Conservation (phyloP, 192 early-diverging fungal species). For the Coemansia sp. region DNA sequence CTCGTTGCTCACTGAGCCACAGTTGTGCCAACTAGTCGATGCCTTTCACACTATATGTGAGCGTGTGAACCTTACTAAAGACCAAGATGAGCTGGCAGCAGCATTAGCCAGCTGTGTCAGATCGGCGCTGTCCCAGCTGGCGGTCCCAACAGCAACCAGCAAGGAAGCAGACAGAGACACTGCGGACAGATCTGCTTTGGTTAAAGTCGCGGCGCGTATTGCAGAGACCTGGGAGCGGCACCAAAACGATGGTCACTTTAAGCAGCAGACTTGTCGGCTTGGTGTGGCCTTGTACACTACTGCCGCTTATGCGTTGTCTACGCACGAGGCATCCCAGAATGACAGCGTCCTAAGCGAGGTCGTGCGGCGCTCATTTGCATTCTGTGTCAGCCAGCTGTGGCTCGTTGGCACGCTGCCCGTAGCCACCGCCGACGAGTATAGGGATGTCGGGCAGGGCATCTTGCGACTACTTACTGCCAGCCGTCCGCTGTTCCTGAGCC, state of each 20-base stretch:
- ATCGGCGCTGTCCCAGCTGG: neutral
- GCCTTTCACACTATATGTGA: conserved; percentile 25
- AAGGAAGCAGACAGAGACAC: neutral
- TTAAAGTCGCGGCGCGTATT: neutral
- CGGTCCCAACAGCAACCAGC: neutral
- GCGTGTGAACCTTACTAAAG: neutral
- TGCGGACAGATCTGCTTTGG: neutral
- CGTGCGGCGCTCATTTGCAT: conserved; percentile 4
- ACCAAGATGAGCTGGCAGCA: neutral
- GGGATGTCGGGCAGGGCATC: conserved; percentile 30
- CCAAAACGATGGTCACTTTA: conserved; percentile 24
- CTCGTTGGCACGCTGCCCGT: conserved; percentile 27
- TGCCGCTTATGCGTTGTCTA: conserved; percentile 21
- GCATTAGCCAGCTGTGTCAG: conserved; percentile 14
- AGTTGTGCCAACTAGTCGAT: conserved; percentile 15
- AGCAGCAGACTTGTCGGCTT: conserved; percentile 28
- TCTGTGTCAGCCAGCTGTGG: conserved; percentile 40
- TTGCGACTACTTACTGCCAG: conserved; percentile 38
- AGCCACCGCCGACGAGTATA: conserved; percentile 10
- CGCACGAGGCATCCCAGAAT: neutral
- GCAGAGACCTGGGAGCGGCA: conserved; percentile 16
- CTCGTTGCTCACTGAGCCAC: neutral
- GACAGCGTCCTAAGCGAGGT: neutral
- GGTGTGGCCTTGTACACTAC: conserved; percentile 40
- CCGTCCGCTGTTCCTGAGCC: conserved; percentile 21